phyloP scores from a whole-genome alignment of 352 stramenopile species.

The Salisapilia sapeloensis region DNA sequence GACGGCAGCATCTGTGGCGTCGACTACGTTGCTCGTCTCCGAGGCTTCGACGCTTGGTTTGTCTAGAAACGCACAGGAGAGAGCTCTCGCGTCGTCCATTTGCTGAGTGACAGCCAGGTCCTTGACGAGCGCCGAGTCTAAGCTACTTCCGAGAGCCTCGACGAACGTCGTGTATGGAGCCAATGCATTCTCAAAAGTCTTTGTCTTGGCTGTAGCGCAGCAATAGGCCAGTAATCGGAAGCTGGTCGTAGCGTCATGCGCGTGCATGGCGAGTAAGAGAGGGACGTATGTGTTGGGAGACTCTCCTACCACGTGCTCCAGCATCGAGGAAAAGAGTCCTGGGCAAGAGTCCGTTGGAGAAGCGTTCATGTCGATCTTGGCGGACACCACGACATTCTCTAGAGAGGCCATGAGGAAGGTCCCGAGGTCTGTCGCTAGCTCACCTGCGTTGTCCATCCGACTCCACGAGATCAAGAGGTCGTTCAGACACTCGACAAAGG shows the following conservation, averaged over 20 bases:
- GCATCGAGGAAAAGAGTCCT: conserved; percentile 56
- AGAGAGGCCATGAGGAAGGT: conserved; percentile 44
- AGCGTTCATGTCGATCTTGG: conserved; percentile 41
- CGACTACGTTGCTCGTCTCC: conserved; percentile 29
- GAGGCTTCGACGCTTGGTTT: conserved; percentile 6
- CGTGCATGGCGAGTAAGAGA: conserved; percentile 68
- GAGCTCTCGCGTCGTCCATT: conserved; percentile 52
- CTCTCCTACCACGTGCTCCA: conserved; percentile 66
- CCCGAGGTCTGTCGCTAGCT: conserved; percentile 36
- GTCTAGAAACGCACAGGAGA: conserved; percentile 37
- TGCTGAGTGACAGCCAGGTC: conserved; percentile 58
- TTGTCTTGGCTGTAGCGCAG: conserved; percentile 28
- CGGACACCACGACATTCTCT: conserved; percentile 62
- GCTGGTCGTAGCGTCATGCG: conserved; percentile 48
- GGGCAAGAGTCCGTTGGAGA: conserved; percentile 42
- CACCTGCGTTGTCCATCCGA: conserved; percentile 50
- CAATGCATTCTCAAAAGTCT: conserved; percentile 35
- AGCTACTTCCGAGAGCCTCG: conserved; percentile 22
- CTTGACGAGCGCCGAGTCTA: conserved; percentile 37
- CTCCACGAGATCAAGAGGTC: conserved; percentile 76
- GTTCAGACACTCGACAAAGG: conserved; percentile 64
- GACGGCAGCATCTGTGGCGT: conserved; percentile 35
- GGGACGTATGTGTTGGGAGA: conserved; percentile 48
- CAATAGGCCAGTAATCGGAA: conserved; percentile 65
- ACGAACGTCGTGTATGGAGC: conserved; percentile 49